Percentiles rank a stretch among this genome's conserved stretches.
phyloP scores from a whole-genome alignment of 2,329 filamentous ascomycete species.

The Helminthosporium solani region DNA sequence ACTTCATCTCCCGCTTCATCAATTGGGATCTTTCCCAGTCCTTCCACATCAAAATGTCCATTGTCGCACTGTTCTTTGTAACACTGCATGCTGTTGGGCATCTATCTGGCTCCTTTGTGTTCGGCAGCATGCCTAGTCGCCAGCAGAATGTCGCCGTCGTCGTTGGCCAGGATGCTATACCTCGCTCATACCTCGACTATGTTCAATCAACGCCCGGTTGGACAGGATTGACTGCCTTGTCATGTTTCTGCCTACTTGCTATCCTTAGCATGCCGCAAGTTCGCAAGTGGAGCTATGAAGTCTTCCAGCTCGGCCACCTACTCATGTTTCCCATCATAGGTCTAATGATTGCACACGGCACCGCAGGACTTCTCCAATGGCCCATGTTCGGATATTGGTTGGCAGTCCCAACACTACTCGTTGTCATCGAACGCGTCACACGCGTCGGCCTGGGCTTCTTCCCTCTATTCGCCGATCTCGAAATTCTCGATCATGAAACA shows the following conservation, averaged over 20 bases:
- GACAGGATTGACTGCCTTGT: slow-evolving; percentile 52
- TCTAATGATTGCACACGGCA: slow-evolving; percentile 57
- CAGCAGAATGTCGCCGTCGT: slow-evolving; percentile 49
- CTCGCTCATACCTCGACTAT: slow-evolving; percentile 50
- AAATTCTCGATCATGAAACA: slow-evolving; percentile 56
- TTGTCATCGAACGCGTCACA: slow-evolving; percentile 52
- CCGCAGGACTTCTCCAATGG: slow-evolving; percentile 52
- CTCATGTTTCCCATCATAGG: slow-evolving; percentile 61
- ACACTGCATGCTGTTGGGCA: slow-evolving; percentile 58
- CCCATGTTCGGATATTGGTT: slow-evolving; percentile 61
- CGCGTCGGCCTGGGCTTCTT: slow-evolving; percentile 52
- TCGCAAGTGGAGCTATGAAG: slow-evolving; percentile 55
- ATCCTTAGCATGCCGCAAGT: slow-evolving; percentile 54
- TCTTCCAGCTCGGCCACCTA: slow-evolving; percentile 59
- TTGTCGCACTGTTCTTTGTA: slow-evolving; percentile 52
- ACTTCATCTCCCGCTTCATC: slow-evolving; percentile 55
- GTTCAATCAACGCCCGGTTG: slow-evolving; percentile 52
- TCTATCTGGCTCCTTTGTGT: slow-evolving; percentile 54
- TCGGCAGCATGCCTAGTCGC: slow-evolving; percentile 49
- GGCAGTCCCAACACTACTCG: slow-evolving; percentile 54
- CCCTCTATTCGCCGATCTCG: slow-evolving; percentile 50
- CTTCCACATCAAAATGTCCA: slow-evolving; percentile 59
- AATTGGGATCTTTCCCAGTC: slow-evolving; percentile 59
- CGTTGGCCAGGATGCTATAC: slow-evolving; percentile 48
- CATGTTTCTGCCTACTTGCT: slow-evolving; percentile 53